Evolutionary conservation across 441 rosid genomes (phyloP), one percentile per base, ranked within the genome.

Genomic region (Arabidopsis hybrid): DNA sequence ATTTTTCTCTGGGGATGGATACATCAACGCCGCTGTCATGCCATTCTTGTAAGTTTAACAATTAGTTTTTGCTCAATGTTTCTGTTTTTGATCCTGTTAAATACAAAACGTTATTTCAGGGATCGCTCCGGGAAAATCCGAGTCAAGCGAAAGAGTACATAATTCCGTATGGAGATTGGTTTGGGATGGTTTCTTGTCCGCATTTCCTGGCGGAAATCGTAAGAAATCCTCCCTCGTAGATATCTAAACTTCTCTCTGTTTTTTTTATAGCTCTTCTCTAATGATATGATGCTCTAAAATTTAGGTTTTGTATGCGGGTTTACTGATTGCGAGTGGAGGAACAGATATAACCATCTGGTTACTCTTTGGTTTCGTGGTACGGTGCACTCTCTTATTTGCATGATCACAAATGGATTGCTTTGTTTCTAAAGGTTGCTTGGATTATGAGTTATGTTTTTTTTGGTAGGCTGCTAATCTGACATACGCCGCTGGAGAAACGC

Each of bases 141-240:
- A 83, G 78, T 51, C 83, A 81, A 67, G 72, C 17, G 1, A 67
- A 76, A 3, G 85, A 79, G 13, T 93, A 93, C 40, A 80, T 80
- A 49, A 74, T 90, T 32, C 97, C 95, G 5, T 77, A 39, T 32
- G 98, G 93, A 55, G 87, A 91, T 83, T 90, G 98, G 98, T 90
- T 93, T 72, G 87, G 83, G 70, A 61, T 86, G 17, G 92, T 91
- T 42, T 93, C 97, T 34, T 78, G 82, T 38, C 97, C 98, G 0
- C 93, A 88, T 81, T 91, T 84, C 77, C 76, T 91, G 71, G 95
- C 98, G 5, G 97, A 91, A 81, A 90, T 93, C 38, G 97, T 91
- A 86, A 77, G 7, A 13, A 47, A 31, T 43, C 39, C 63, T 72
- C 12, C 38, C 39, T 31, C 2, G 1, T 8, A 40, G 26, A 58